A percentile compares a stretch with the other conserved stretches of the same genome.
Evolutionary conservation across 2,329 filamentous ascomycete genomes (phyloP).

Genomic region (Pseudocercospora macadamiae): DNA sequence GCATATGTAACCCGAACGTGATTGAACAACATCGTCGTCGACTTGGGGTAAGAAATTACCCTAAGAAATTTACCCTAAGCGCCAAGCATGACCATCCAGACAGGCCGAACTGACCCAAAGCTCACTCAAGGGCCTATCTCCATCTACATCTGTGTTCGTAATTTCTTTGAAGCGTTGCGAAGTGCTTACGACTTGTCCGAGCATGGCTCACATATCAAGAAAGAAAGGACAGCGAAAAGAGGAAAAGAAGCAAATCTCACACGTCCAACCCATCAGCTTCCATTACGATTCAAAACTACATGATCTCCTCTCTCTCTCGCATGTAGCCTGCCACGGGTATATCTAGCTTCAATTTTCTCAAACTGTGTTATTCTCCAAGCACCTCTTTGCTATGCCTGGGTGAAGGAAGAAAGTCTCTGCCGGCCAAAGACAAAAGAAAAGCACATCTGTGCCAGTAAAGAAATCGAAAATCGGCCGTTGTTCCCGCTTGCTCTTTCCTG

Average conservation of each 20-base stretch:
- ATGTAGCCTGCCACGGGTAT: background rate
- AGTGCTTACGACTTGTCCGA: too few relatives aligned
- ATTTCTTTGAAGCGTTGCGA: too few relatives aligned
- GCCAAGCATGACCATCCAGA: too few relatives aligned
- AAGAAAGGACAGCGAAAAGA: too few relatives aligned
- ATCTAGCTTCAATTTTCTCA: background rate
- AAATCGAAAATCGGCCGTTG: background rate
- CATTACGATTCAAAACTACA: slow-evolving; percentile 5
- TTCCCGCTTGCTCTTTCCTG: background rate
- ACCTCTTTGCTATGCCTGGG: background rate
- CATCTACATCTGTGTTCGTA: too few relatives aligned
- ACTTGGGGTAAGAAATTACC: too few relatives aligned
- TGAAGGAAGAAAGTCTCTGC: background rate
- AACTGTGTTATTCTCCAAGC: slow-evolving; percentile 3
- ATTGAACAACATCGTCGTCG: too few relatives aligned
- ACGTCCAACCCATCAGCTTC: background rate
- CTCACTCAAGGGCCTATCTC: too few relatives aligned
- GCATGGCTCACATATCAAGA: too few relatives aligned
- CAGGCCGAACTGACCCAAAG: too few relatives aligned
- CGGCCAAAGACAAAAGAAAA: background rate
- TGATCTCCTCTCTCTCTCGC: background rate
- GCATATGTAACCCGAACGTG: too few relatives aligned
- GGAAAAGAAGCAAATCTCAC: background rate
- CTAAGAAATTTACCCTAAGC: too few relatives aligned
- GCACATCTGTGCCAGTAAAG: background rate